These are phyloP conservation scores for Vitis riparia DNA, from an alignment of 164 flowering plant genomes.

Conservation along the genomic window DNA sequence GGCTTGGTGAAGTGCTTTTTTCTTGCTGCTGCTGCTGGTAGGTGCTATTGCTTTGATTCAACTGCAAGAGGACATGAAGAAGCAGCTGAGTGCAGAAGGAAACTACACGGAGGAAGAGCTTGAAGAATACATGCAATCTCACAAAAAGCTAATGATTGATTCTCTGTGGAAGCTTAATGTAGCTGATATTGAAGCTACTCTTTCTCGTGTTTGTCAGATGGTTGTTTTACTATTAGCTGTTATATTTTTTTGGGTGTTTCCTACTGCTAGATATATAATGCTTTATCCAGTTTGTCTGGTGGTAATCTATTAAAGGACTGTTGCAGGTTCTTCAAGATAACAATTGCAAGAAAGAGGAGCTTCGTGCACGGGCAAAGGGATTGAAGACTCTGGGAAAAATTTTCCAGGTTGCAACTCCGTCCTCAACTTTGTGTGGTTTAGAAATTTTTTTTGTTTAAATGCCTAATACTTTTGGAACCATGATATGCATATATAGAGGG, in stretches of 20 bases:
- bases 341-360: constrained; percentile 80
- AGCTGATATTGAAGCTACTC: constrained; percentile 95
- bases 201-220: constrained; percentile 95
- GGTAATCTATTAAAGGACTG: constrained; percentile 8
- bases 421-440: not conserved
- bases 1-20: not conserved
- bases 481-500: constrained; percentile 40
- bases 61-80: constrained; percentile 96
- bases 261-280: not conserved
- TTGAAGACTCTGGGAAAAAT: constrained; percentile 89
- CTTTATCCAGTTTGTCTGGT: constrained; percentile 2
- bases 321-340: constrained; percentile 93
- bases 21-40: constrained; percentile 19
- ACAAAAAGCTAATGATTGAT: constrained; percentile 89
- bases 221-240: constrained; percentile 37
- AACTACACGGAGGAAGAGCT: constrained; percentile 92
- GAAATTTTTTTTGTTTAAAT: not conserved
- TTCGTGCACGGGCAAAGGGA: constrained; percentile 88
- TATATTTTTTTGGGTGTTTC: not conserved
- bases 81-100: constrained; percentile 86
- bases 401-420: constrained; percentile 60
- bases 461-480: not conserved
- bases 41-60: constrained; percentile 91
- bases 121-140: constrained; percentile 79
- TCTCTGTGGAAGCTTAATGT: constrained; percentile 99